A percentile compares a stretch with the other conserved stretches of the same genome.
Conservation (phyloP, 2,329 filamentous ascomycete species). For the Raffaelea albimanens region DNA sequence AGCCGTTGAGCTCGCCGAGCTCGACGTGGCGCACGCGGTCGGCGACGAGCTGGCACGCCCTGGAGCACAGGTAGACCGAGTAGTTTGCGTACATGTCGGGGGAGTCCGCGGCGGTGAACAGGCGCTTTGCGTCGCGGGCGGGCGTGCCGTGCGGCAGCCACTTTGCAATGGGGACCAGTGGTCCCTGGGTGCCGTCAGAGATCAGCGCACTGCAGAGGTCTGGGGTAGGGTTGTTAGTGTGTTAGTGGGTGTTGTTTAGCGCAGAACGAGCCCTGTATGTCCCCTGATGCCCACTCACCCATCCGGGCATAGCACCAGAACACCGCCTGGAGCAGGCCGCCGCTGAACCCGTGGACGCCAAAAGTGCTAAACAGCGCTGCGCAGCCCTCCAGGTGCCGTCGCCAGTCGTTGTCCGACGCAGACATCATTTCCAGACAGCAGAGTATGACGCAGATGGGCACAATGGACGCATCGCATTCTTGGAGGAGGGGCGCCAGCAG, state of each 20-base stretch:
- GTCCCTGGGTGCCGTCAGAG: conserved; percentile 40
- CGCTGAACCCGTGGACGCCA: conserved; percentile 42
- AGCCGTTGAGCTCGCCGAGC: conserved; percentile 33
- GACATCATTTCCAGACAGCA: conserved; percentile 35
- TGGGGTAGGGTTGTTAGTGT: no score
- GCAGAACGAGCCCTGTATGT: no score
- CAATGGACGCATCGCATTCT: conserved; percentile 20
- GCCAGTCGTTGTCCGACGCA: conserved; percentile 36
- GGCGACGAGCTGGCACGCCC: conserved; percentile 39
- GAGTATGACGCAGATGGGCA: conserved; percentile 29
- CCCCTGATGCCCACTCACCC: no score
- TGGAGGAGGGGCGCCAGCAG: conserved; percentile 25
- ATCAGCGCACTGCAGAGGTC: conserved; percentile 48
- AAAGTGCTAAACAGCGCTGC: conserved; percentile 44
- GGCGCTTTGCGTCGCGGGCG: conserved; percentile 17
- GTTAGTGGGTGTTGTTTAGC: no score
- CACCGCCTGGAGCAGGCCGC: conserved; percentile 41
- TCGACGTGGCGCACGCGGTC: conserved; percentile 38
- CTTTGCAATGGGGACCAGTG: conserved; percentile 37
- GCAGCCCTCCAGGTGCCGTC: conserved; percentile 47
- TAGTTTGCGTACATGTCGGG: conserved; percentile 52
- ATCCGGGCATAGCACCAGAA: conserved; percentile 53
- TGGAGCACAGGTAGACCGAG: conserved; percentile 45
- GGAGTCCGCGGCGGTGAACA: conserved; percentile 22
- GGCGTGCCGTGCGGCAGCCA: conserved; percentile 35